Conservation (phyloP, 2,329 filamentous ascomycete species). For the Paecilomyces sp. region DNA sequence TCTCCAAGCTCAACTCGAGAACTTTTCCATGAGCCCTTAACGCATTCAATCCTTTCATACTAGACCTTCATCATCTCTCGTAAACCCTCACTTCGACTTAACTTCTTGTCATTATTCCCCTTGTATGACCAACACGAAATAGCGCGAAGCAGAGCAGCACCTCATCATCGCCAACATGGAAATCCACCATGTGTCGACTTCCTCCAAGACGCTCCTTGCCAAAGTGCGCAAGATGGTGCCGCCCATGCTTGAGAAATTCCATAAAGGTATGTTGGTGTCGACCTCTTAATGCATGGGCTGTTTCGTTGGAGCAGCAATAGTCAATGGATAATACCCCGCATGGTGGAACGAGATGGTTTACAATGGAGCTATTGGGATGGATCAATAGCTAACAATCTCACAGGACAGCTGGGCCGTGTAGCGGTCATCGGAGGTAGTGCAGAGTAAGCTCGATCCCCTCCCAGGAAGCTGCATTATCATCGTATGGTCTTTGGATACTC, state of each 20-base stretch:
- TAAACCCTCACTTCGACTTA: not conserved
- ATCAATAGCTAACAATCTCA: not conserved
- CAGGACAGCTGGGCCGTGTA: constrained; percentile 85
- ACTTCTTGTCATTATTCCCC: not conserved
- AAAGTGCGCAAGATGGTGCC: constrained; percentile 88
- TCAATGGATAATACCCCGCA: not conserved
- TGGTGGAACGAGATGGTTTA: not conserved
- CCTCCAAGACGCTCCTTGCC: constrained; percentile 66
- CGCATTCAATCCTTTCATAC: too few species aligned
- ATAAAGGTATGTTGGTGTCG: constrained; percentile 65
- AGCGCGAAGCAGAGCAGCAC: not conserved
- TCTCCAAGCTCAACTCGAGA: not conserved
- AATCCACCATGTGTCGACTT: constrained; percentile 48
- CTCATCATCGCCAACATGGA: constrained; percentile 16
- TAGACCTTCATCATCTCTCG: not conserved
- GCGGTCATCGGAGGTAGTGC: constrained; percentile 92
- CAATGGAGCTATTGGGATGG: not conserved
- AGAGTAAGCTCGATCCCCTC: constrained; percentile 46
- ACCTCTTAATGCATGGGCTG: not conserved
- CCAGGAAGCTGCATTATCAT: not conserved
- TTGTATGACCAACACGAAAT: not conserved
- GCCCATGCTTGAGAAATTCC: constrained; percentile 89
- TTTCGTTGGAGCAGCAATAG: not conserved
- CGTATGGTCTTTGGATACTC: not conserved
- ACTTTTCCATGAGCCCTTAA: not conserved